Percentiles rank a stretch among this genome's conserved stretches.
Conservation (phyloP, 495 filamentous ascomycete species). For the Diplogelasinospora grovesii region DNA sequence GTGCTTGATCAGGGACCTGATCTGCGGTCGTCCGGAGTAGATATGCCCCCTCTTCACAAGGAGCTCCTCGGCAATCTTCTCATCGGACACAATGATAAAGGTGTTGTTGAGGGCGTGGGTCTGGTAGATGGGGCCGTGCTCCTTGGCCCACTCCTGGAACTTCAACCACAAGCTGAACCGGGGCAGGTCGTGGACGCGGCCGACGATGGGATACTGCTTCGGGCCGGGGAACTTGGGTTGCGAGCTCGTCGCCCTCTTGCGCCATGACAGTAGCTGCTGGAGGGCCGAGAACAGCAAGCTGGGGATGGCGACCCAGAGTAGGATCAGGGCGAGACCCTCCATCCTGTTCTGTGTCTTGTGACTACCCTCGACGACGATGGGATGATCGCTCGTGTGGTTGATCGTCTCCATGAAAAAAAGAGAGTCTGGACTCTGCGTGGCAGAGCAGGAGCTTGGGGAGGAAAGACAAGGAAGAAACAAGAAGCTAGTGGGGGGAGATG, state of each 20-base stretch:
- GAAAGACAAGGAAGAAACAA: background rate
- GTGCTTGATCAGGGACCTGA: slow-evolving; percentile 40
- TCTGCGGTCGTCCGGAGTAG: slow-evolving; percentile 46
- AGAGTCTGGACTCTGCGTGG: too few species aligned
- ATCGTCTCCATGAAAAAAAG: too few species aligned
- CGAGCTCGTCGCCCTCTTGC: slow-evolving; percentile 13
- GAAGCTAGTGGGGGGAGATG: slow-evolving; percentile 3
- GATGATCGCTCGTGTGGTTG: too few species aligned
- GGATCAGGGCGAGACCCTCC: slow-evolving; percentile 26
- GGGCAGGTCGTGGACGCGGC: slow-evolving; percentile 44
- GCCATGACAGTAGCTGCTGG: slow-evolving; percentile 34
- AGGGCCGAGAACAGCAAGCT: slow-evolving; percentile 36
- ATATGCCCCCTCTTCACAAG: slow-evolving; percentile 47
- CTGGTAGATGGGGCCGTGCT: slow-evolving; percentile 49
- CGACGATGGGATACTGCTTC: slow-evolving; percentile 41
- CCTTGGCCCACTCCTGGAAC: slow-evolving; percentile 52
- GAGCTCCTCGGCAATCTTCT: slow-evolving; percentile 51
- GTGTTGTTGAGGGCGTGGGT: slow-evolving; percentile 40
- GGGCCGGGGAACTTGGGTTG: slow-evolving; percentile 35
- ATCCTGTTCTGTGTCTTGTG: slow-evolving; percentile 10
- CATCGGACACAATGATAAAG: slow-evolving; percentile 49
- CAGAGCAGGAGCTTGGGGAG: background rate
- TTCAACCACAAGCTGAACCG: slow-evolving; percentile 47
- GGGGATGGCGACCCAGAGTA: slow-evolving; percentile 40
- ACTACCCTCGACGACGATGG: too few species aligned